These are phyloP conservation scores for Wolfiporia cocos DNA, from an alignment of 1,284 basidiomycete species.

Conservation along the genomic window DNA sequence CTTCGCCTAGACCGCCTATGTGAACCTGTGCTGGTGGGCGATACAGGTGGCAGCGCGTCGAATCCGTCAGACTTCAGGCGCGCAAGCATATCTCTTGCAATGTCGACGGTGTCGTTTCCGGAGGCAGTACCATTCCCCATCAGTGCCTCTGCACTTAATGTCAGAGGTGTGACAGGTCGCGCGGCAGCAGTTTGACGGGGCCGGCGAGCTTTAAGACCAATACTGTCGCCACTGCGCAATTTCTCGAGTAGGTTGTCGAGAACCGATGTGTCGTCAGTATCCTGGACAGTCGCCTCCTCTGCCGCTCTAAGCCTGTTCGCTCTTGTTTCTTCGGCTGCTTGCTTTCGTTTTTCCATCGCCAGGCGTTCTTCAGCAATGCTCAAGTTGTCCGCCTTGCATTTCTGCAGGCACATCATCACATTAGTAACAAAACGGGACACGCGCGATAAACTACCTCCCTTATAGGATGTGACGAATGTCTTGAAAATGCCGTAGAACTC, in stretches of 20 bases:
- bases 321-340: constrained; percentile 56
- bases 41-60: constrained; percentile 16
- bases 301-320: constrained; percentile 46
- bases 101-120: constrained; percentile 45
- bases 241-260: constrained; percentile 73
- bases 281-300: constrained; percentile 37
- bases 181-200: constrained; percentile 34
- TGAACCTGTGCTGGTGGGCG: no score
- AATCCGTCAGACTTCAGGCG: constrained; percentile 53
- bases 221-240: constrained; percentile 62
- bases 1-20: no score
- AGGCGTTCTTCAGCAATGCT: constrained; percentile 59
- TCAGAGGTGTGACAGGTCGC: constrained; percentile 33
- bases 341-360: constrained; percentile 60
- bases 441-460: constrained; percentile 36
- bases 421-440: not conserved
- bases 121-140: constrained; percentile 18
- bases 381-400: constrained; percentile 80
- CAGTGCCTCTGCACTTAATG: constrained; percentile 32
- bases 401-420: constrained; percentile 38
- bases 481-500: constrained; percentile 96
- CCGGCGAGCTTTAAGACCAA: constrained; percentile 52
- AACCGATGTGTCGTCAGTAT: constrained; percentile 54
- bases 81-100: constrained; percentile 71
- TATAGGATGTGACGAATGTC: constrained; percentile 90